A percentile compares a stretch with the other conserved stretches of the same genome.
Conservation (phyloP, 2,329 filamentous ascomycete genomes). For the Trichoderma pleuroti region DNA sequence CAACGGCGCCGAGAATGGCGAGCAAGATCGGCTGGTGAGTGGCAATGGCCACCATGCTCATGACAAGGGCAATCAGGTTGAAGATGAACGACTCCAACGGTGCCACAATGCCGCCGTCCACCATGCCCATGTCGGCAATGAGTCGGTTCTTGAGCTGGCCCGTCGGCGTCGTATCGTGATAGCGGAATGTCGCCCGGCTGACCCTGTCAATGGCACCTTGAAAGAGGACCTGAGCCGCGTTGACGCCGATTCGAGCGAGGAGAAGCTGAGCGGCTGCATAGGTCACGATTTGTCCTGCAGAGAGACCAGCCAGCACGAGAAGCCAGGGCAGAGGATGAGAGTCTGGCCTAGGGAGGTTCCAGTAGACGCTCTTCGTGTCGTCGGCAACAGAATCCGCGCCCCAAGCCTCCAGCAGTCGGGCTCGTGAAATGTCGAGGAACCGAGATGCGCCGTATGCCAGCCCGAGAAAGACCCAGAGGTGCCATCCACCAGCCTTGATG, state of each 20-base stretch:
- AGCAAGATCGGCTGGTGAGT: constrained; percentile 76
- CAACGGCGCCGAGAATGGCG: constrained; percentile 65
- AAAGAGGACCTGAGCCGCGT: constrained; percentile 74
- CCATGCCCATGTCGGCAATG: constrained; percentile 83
- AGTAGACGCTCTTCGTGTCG: constrained; percentile 18
- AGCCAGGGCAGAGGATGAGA: constrained; percentile 72
- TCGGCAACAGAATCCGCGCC: constrained; percentile 53
- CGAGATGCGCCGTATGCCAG: constrained; percentile 62
- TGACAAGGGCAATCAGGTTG: constrained; percentile 65
- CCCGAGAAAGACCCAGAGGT: constrained; percentile 68
- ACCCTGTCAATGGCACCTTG: constrained; percentile 67
- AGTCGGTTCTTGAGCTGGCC: constrained; percentile 89
- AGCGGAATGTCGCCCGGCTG: constrained; percentile 78
- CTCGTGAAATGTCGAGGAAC: constrained; percentile 60
- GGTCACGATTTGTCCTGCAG: constrained; percentile 55
- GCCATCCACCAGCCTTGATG: constrained; percentile 72
- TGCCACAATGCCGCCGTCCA: constrained; percentile 79
- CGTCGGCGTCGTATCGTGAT: constrained; percentile 86
- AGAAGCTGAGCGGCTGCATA: constrained; percentile 62
- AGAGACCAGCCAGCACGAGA: constrained; percentile 64
- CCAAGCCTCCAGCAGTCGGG: constrained; percentile 85
- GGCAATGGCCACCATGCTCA: constrained; percentile 73
- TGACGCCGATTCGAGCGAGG: constrained; percentile 74
- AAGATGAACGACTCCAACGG: constrained; percentile 71
- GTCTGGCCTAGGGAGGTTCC: constrained; percentile 57